Percentiles rank a stretch among this genome's conserved stretches.
Conservation (phyloP, 805 yeast genomes). For the Lachancea meyersii region DNA sequence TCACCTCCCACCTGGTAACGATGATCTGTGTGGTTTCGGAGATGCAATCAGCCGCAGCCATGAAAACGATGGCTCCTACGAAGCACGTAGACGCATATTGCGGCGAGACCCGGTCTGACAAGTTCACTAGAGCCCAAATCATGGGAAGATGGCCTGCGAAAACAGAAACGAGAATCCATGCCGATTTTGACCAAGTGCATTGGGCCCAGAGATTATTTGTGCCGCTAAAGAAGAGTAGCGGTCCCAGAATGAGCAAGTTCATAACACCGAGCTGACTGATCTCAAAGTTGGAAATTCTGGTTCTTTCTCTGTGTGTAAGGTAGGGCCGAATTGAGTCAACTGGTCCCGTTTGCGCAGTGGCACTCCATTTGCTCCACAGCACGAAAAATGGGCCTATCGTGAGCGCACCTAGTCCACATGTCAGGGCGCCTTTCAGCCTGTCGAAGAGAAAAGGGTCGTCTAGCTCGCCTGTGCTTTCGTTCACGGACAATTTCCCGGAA, state of each 20-base stretch:
- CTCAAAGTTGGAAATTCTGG: slow-evolving; percentile 11
- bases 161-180: slow-evolving; percentile 3
- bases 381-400: slow-evolving; percentile 31
- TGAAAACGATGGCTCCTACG: slow-evolving; percentile 24
- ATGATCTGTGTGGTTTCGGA: slow-evolving; percentile 26
- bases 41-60: slow-evolving; percentile 29
- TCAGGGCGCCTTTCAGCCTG: slow-evolving; percentile 30
- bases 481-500: slow-evolving; percentile 30
- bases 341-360: background rate
- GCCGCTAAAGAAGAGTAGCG: background rate
- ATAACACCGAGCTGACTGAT: slow-evolving; percentile 21
- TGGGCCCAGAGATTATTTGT: background rate
- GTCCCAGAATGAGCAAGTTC: slow-evolving; percentile 7
- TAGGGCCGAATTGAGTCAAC: background rate
- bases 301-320: background rate
- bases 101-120: slow-evolving; percentile 23
- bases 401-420: slow-evolving; percentile 30
- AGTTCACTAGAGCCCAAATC: slow-evolving; percentile 20
- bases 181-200: background rate
- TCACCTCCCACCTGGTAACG: slow-evolving; percentile 31
- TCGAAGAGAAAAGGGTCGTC: slow-evolving; percentile 33
- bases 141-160: slow-evolving; percentile 23
- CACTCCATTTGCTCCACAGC: slow-evolving; percentile 28
- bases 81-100: slow-evolving; percentile 27
- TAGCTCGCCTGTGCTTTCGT: slow-evolving; percentile 31